Conservation (phyloP, 2,329 filamentous ascomycete genomes). For the Fusarium continuum region DNA sequence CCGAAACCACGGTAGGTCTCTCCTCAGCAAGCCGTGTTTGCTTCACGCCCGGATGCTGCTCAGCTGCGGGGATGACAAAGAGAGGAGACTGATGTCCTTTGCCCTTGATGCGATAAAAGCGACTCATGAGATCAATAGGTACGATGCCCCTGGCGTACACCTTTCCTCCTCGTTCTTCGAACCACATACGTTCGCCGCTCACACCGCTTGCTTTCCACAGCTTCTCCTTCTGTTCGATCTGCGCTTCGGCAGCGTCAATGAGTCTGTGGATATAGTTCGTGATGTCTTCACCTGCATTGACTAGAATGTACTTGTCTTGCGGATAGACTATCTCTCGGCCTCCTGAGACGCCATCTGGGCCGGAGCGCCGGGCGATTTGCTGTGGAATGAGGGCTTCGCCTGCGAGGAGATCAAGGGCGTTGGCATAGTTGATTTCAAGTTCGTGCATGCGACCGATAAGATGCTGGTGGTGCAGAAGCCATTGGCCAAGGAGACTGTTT, state of each 20-base stretch:
- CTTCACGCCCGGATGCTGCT: conserved; percentile 55
- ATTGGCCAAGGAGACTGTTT: conserved; percentile 65
- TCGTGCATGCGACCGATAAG: conserved; percentile 65
- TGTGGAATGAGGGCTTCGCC: conserved; percentile 60
- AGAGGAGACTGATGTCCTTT: conserved; percentile 55
- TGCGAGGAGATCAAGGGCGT: conserved; percentile 59
- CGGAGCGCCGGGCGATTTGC: conserved; percentile 63
- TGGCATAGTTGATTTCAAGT: conserved; percentile 63
- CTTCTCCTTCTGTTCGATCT: conserved; percentile 48
- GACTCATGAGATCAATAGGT: conserved; percentile 58
- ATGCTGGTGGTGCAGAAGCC: conserved; percentile 63
- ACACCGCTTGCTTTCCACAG: conserved; percentile 52
- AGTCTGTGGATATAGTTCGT: conserved; percentile 56
- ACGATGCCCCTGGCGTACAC: conserved; percentile 57
- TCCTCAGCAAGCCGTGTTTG: conserved; percentile 57
- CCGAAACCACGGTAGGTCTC: conserved; percentile 52
- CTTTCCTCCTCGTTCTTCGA: conserved; percentile 40
- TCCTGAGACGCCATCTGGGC: conserved; percentile 59
- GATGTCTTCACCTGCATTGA: conserved; percentile 63
- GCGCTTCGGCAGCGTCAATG: conserved; percentile 58
- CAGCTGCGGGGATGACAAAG: conserved; percentile 62
- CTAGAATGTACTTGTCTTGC: conserved; percentile 65
- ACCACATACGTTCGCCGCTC: conserved; percentile 52
- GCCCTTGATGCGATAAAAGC: conserved; percentile 62
- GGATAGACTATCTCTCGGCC: conserved; percentile 63